These are phyloP conservation scores for Aspergillus cavernicola DNA, from an alignment of 495 filamentous ascomycete species.

Conservation along the genomic window DNA sequence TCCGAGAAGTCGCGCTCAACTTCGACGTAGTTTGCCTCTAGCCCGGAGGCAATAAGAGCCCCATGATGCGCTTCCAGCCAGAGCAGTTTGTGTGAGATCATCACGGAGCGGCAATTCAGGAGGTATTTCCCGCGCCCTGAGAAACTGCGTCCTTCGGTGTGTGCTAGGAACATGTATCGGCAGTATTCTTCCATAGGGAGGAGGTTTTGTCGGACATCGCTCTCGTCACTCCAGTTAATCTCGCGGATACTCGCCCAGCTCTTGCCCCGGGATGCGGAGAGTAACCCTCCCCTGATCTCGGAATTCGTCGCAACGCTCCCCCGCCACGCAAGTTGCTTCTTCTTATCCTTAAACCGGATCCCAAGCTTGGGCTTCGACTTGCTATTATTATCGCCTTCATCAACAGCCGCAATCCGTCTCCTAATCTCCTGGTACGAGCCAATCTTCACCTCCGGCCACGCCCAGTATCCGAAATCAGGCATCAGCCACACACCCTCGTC, in stretches of 20 bases:
- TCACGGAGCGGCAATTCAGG: constrained; percentile 56
- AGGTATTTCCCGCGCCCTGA: constrained; percentile 59
- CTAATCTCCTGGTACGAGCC: constrained; percentile 54
- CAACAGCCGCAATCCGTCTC: constrained; percentile 34
- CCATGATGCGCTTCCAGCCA: constrained; percentile 43
- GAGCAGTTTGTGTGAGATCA: constrained; percentile 43
- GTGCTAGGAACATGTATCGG: constrained; percentile 54
- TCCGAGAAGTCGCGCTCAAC: constrained; percentile 53
- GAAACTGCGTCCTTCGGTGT: constrained; percentile 55
- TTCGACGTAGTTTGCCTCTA: constrained; percentile 58
- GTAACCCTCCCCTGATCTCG: constrained; percentile 40
- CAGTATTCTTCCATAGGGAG: constrained; percentile 56
- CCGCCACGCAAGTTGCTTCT: constrained; percentile 65
- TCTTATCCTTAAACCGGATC: constrained; percentile 47
- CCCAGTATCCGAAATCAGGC: constrained; percentile 78
- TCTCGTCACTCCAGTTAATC: constrained; percentile 45
- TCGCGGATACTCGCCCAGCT: constrained; percentile 51
- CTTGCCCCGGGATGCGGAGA: constrained; percentile 41
- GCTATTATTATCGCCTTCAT: no score
- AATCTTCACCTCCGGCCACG: constrained; percentile 61
- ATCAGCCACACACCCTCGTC: constrained; percentile 61
- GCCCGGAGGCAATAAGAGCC: constrained; percentile 39
- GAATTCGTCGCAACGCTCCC: constrained; percentile 45
- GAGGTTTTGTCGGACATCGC: constrained; percentile 34
- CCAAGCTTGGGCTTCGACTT: no score